A percentile compares a stretch with the other conserved stretches of the same genome.
These are phyloP conservation scores for Macadamia tetraphylla DNA, from an alignment of 164 flowering plant genomes.

Conservation along the genomic window DNA sequence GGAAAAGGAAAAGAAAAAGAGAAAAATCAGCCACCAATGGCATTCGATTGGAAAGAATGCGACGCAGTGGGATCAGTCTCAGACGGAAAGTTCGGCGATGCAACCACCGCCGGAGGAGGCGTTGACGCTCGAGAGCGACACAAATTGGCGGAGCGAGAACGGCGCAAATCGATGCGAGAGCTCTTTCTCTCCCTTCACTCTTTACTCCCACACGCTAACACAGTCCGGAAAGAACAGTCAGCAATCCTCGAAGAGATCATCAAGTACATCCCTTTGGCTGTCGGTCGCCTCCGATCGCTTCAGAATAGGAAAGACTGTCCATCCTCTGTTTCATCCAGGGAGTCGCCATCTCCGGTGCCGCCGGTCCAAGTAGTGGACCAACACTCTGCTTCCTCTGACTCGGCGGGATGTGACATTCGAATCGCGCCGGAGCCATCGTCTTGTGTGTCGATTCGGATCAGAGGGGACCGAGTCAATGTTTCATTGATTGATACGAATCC, in stretches of 20 bases:
- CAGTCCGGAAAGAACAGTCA: conserved; percentile 30
- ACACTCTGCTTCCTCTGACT: conserved; percentile 4
- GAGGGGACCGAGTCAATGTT: conserved; percentile 29
- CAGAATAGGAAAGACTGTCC: conserved; percentile 6
- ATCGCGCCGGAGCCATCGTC: conserved; percentile 22
- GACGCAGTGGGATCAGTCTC: not conserved
- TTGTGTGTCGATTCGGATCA: conserved; percentile 21
- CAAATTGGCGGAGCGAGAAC: conserved; percentile 28
- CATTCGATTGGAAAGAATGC: conserved; percentile 18
- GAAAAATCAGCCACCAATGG: not conserved
- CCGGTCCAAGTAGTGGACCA: conserved; percentile 7
- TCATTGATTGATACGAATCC: conserved; percentile 14
- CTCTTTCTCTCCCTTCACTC: conserved; percentile 29
- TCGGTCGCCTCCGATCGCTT: conserved; percentile 26
- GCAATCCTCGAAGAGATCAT: conserved; percentile 33
- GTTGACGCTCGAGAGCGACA: conserved; percentile 23
- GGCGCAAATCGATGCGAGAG: conserved; percentile 30
- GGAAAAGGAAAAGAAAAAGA: too few relatives aligned
- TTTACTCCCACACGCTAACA: conserved; percentile 26
- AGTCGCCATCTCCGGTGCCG: not conserved
- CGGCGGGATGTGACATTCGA: conserved; percentile 23
- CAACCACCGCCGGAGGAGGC: not conserved
- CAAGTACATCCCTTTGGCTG: conserved; percentile 31
- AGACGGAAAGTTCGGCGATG: not conserved
- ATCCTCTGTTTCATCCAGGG: not conserved